A percentile compares a stretch with the other conserved stretches of the same genome.
Conservation (phyloP, 805 yeast species). For the Candida boidinii region DNA sequence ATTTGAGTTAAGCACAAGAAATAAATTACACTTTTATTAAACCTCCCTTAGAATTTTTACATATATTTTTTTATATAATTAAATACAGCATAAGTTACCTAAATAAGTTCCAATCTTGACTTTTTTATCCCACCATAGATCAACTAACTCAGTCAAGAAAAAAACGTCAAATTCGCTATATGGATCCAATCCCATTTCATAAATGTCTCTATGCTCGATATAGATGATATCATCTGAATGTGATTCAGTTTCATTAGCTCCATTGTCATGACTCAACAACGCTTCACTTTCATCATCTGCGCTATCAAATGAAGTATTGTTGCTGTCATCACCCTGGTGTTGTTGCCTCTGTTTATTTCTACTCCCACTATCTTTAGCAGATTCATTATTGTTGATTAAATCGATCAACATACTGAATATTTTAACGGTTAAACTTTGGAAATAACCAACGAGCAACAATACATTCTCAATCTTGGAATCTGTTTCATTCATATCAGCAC, state of each 20-base stretch:
- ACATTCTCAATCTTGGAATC: constrained; percentile 13
- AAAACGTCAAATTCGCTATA: constrained; percentile 34
- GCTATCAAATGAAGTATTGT: too few relatives aligned
- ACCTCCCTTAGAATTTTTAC: too few relatives aligned
- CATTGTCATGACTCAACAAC: not conserved
- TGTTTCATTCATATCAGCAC: not conserved
- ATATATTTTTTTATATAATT: too few relatives aligned
- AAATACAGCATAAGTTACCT: constrained; percentile 25
- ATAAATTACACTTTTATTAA: too few relatives aligned
- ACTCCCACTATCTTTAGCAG: constrained; percentile 9
- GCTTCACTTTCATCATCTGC: constrained; percentile 9
- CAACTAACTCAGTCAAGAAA: constrained; percentile 33
- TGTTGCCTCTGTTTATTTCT: constrained; percentile 6
- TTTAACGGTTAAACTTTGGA: constrained; percentile 38
- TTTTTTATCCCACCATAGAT: constrained; percentile 38
- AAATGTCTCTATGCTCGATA: constrained; percentile 37
- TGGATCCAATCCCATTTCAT: constrained; percentile 55
- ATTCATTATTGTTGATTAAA: constrained; percentile 25
- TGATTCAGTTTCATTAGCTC: constrained; percentile 3
- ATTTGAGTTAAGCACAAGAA: too few relatives aligned
- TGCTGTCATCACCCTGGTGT: too few relatives aligned
- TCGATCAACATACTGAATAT: constrained; percentile 31
- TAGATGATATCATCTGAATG: too few relatives aligned
- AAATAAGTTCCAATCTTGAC: constrained; percentile 31
- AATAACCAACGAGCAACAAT: constrained; percentile 36